Conservation (phyloP, 768 basidiomycete genomes). For the Hygrophorus russula region DNA sequence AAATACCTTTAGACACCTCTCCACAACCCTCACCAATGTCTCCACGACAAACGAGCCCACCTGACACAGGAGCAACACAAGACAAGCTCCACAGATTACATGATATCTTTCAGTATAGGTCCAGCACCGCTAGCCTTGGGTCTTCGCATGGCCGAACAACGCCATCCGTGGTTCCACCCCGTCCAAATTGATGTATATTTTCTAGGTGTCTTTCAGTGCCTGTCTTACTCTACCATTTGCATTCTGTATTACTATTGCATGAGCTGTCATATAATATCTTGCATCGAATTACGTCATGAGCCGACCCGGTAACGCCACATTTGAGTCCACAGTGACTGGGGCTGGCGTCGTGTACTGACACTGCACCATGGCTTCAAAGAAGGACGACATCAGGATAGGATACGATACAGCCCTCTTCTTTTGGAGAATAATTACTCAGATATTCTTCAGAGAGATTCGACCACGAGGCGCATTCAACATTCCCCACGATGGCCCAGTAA, state of each 20-base stretch:
- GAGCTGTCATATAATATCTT: neutral
- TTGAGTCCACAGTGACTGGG: neutral
- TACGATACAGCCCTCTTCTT: constrained; percentile 78
- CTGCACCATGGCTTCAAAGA: constrained; percentile 4
- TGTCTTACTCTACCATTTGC: constrained; percentile 1
- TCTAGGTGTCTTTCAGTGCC: neutral
- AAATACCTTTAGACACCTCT: constrained; percentile 13
- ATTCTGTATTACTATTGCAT: neutral
- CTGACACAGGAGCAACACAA: constrained; percentile 31
- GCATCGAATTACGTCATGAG: neutral
- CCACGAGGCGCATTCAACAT: constrained; percentile 93
- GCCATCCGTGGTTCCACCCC: constrained; percentile 10
- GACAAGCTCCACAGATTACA: constrained; percentile 68
- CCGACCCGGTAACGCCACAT: too few species aligned
- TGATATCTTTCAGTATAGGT: constrained; percentile 75
- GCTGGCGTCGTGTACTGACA: too few species aligned
- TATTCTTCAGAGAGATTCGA: constrained; percentile 95
- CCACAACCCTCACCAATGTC: constrained; percentile 22
- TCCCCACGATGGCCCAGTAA: constrained; percentile 79
- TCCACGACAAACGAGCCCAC: constrained; percentile 17
- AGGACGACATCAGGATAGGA: constrained; percentile 6
- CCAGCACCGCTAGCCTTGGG: constrained; percentile 46
- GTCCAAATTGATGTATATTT: neutral
- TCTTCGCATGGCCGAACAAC: constrained; percentile 23
- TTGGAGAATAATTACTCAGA: constrained; percentile 77